A percentile compares a stretch with the other conserved stretches of the same genome.
Evolutionary conservation across 2,329 filamentous ascomycete genomes (phyloP).

Genomic region (Claviceps cyperi): DNA sequence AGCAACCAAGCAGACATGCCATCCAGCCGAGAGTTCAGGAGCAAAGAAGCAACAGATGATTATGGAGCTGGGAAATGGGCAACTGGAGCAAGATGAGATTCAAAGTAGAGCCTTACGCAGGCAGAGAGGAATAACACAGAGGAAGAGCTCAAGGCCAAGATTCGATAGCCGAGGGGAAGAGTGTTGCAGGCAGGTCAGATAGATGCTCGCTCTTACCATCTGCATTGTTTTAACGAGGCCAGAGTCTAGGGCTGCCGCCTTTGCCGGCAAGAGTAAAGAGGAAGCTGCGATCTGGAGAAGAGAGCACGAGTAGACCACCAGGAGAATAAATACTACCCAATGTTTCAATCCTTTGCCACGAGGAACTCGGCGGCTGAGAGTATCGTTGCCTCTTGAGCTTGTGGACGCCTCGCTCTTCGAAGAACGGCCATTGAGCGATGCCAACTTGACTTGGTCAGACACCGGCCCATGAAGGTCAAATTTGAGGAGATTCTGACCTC

Average conservation of each 20-base stretch:
- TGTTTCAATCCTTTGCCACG: background rate
- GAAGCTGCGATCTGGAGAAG: slow-evolving; percentile 4
- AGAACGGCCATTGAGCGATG: background rate
- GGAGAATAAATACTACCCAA: background rate
- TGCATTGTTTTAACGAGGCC: background rate
- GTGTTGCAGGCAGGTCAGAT: slow-evolving; percentile 2
- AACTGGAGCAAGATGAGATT: slow-evolving; percentile 9
- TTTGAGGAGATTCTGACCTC: background rate
- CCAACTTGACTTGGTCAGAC: background rate
- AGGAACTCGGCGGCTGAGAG: background rate
- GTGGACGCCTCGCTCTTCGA: background rate
- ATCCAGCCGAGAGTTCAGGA: slow-evolving; percentile 7
- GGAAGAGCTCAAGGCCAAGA: background rate
- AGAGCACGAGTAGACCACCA: no score
- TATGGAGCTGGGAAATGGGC: slow-evolving; percentile 11
- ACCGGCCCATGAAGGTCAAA: background rate
- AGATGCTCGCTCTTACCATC: slow-evolving; percentile 4
- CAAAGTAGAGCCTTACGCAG: slow-evolving; percentile 4
- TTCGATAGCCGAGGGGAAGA: slow-evolving; percentile 1
- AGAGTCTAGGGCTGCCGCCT: background rate
- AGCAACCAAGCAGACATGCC: slow-evolving; percentile 10
- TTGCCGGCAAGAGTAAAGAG: background rate
- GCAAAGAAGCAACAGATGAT: slow-evolving; percentile 12
- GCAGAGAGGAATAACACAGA: slow-evolving; percentile 3
- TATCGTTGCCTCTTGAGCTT: background rate